Evolutionary conservation across 768 basidiomycete species (phyloP), one percentile per base, ranked within the genome.

Genomic region (Termitomyces sp.): DNA sequence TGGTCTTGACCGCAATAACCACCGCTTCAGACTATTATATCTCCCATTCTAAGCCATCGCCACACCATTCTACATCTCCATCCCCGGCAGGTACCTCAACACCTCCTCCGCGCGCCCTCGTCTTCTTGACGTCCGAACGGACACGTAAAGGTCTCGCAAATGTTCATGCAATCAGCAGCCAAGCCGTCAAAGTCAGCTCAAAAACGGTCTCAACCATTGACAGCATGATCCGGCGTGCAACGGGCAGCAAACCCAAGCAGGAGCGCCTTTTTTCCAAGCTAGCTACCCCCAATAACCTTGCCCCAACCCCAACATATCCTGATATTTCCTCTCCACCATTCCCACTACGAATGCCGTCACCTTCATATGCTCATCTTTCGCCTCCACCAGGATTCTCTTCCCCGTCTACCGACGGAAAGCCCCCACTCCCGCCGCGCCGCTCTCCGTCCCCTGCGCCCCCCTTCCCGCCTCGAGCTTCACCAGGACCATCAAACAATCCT

Each of bases 161-260:
- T 3, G 82, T 88, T 2, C 88, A 91, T 63, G 77, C 82, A 10
- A 73, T 86, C 55, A 86, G 78, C 58, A 85, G 84, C 0, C 76
- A 84, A 63, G 88, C 87, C 0, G 86, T 86, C 35, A 80, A 82
- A 63, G 80, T 88, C 59, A 88, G 84, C 54, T 68, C 80, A 14
- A 80, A 81, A 61, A 90, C 88, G 0, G 74, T 89, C 36, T 73
- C 72, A 2, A 67, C 80, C 56, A 82, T 91, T 61, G 85, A 89
- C 64, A 69, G 65, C 51, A 78, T 86, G 75, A 81, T 89, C 55
- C 75, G 80, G 20, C 74, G 75, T 12, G 82, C 84, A 0, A 77
- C 85, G 56, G 82, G 84, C 52, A 72, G 71, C 40, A 73, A 78
- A 63, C 62, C 72, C 28, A 77, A 75, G 61, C 68, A 56, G 57